Base-by-base conservation (phyloP, 345 rosid genomes). In the Citrus trifoliata region DNA sequence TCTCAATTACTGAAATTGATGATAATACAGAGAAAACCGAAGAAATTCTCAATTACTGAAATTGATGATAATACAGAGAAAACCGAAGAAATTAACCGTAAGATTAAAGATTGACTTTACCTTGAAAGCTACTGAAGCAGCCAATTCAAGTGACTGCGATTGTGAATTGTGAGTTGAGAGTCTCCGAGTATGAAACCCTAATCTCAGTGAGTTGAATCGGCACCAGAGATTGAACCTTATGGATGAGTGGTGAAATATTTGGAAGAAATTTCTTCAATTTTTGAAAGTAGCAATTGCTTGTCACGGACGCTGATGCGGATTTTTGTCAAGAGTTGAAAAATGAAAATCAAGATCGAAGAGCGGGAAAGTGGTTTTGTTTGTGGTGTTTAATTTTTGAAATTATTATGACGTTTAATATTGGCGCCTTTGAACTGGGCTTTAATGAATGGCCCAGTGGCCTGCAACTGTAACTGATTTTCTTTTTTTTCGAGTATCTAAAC, bases 181-280 rank as follows among this genome's bases (percentile, higher is more conserved):
- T 67, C 78, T 74, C 73, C n/a, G 80, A 80, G 84, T 28, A 3
- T 6, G 58, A 80, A 74, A 67, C 76, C 78, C 65, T 13, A 64
- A 27, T 71, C 30, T 63, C 38, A 37, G 56, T 7, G 71, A 51
- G 53, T n/a, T 71, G 71, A 68, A 71, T 58, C 65, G 42, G 70
- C 25, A 10, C n/a, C 38, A 46, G 72, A 76, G 72, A 76, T 24
- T 68, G 77, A 76, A 61, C 76, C 78, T 48, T 25, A 13, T 58
- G 67, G 32, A 70, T n/a, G 16, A 37, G 19, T 56, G 19, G 38
- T 10, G 64, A 32, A 30, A 27, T 25, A 38, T 55, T 28, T 0
- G 21, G 60, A 48, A 27, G 22, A 35, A 37, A 55, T 74, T 53
- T 18, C 7, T 53, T 58, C 5, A 51, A n/a, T 46, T 9, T 56